Evolutionary conservation across 768 basidiomycete genomes (phyloP).

Genomic region (Suillus fuscotomentosus): DNA sequence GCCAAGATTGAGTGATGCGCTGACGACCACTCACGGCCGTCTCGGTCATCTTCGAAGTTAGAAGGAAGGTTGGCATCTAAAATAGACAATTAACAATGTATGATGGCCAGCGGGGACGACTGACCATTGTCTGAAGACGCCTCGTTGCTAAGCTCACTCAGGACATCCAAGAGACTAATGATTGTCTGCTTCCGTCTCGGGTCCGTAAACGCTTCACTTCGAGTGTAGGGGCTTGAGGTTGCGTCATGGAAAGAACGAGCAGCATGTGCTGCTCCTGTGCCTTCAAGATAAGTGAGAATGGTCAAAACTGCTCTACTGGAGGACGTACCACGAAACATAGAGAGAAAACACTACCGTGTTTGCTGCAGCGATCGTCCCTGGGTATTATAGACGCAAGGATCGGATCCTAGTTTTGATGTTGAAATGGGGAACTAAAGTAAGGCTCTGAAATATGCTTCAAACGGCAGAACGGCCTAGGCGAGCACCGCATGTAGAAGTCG

Average conservation of each 20-base stretch:
- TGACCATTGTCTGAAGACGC: slow-evolving; percentile 32
- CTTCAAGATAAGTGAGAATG: slow-evolving; percentile 9
- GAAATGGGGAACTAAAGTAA: slow-evolving; percentile 6
- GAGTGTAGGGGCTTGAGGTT: slow-evolving; percentile 26
- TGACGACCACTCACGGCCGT: slow-evolving; percentile 39
- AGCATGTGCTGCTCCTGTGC: slow-evolving; percentile 8
- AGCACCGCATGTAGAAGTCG: slow-evolving; percentile 31
- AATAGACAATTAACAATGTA: slow-evolving; percentile 8
- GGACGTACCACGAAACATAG: slow-evolving; percentile 31
- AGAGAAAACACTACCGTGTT: neutral
- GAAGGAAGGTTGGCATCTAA: slow-evolving; percentile 32
- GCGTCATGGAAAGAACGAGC: slow-evolving; percentile 29
- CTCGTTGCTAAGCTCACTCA: slow-evolving; percentile 44
- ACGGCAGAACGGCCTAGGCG: slow-evolving; percentile 34
- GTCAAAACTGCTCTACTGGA: slow-evolving; percentile 21
- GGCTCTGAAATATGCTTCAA: slow-evolving; percentile 31
- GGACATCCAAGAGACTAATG: slow-evolving; percentile 44
- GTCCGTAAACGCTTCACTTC: slow-evolving; percentile 23
- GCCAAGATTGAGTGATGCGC: slow-evolving; percentile 5
- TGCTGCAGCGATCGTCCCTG: neutral
- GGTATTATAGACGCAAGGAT: neutral
- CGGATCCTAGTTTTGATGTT: slow-evolving; percentile 3
- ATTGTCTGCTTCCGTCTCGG: slow-evolving; percentile 45
- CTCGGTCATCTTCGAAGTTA: slow-evolving; percentile 40
- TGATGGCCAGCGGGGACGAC: slow-evolving; percentile 11